Base-by-base conservation (phyloP, 2,329 filamentous ascomycete species). In the Botrytis tulipae region DNA sequence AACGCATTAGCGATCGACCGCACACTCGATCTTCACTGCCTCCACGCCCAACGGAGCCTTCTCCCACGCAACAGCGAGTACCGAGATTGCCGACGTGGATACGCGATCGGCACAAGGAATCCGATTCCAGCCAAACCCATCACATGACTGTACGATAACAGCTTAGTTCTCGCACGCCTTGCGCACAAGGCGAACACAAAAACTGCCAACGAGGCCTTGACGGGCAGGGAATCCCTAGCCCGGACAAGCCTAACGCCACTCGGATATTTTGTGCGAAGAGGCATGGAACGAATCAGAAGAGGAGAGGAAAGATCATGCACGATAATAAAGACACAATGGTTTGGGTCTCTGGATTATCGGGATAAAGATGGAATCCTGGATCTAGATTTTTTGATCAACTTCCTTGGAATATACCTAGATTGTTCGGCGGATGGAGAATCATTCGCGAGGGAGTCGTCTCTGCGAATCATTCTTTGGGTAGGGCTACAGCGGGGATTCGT, bases 11-110 rank as follows among this genome's bases (percentile, higher is more conserved):
- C 70, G 70, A 71, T 54, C 70, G 29, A 32, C 54, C 40, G 63
- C 42, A 65, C 60, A 61, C 63, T 61, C 63, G 70, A 71, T 71
- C 70, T 65, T 65, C 60, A 40, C 32, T 71, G 68, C 44, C 46
- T 51, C 44, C 44, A 40, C 44, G 69, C 69, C 69, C 69, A 71
- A 71, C 63, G 44, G 59, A 61, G 61, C 57, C 14, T 35, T 48
- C 32, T 6, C 6, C 59, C 37, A 9, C 35, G 59, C 37, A 61
- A n/a, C 16, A 8, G 35, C 10, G 22, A 40, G 32, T 10, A 7
- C 32, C 44, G 32, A 67, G 46, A 67, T 54, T 54, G 46, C 65
- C 65, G 65, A 54, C 25, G 46, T 67, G 65, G 46, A 22, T 35
- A 25, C 14, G 29, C 25, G 63, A 67, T 67, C 63, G 22, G 29